Evolutionary conservation across 129 eudicot genomes (phyloP).

Genomic region (Flaveria robusta): DNA sequence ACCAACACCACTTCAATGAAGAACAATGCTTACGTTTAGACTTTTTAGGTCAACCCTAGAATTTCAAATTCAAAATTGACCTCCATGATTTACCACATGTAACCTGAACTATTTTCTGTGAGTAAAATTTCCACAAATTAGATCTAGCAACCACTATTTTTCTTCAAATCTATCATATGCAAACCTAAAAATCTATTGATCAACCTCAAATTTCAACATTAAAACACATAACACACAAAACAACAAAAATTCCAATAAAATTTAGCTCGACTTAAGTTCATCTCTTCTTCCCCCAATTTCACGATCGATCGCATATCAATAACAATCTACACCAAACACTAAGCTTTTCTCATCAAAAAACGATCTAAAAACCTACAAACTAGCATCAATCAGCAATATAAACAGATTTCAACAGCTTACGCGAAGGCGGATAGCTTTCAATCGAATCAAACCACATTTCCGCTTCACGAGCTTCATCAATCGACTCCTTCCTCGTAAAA

Average conservation of each 20-base stretch:
- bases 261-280: background rate
- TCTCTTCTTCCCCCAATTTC: conserved; percentile 10
- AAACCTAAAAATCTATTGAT: conserved; percentile 8
- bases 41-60: conserved; percentile 28
- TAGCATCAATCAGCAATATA: conserved; percentile 11
- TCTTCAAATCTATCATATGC: background rate
- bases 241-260: background rate
- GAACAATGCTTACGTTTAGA: conserved; percentile 9
- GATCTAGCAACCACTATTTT: background rate
- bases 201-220: conserved; percentile 29
- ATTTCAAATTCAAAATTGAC: conserved; percentile 28
- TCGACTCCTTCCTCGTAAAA: conserved; percentile 62
- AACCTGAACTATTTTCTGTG: conserved; percentile 2
- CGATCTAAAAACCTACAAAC: background rate
- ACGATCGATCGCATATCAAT: conserved; percentile 8
- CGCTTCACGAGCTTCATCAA: conserved; percentile 56
- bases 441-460: conserved; percentile 76
- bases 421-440: conserved; percentile 81
- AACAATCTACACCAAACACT: conserved; percentile 9
- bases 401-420: conserved; percentile 50
- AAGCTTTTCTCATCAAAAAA: background rate
- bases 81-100: conserved; percentile 16
- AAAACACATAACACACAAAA: conserved; percentile 6
- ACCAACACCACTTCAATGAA: conserved; percentile 23
- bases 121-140: background rate